Evolutionary conservation across 2,329 filamentous ascomycete genomes (phyloP), one percentile per base, ranked within the genome.

Genomic region (Xylariaceae sp.): DNA sequence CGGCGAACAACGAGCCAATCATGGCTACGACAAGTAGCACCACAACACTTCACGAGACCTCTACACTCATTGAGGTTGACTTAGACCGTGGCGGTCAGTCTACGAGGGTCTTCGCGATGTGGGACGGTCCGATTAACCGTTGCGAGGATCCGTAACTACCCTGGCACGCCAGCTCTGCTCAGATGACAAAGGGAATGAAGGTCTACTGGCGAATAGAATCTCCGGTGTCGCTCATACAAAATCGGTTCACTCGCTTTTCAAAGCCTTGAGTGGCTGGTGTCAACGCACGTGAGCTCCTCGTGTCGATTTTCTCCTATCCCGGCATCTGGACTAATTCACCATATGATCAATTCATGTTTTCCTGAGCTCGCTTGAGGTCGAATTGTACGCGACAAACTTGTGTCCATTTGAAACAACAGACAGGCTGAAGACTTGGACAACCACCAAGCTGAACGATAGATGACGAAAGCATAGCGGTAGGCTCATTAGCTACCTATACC

Each of bases 71-170:
- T 45, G 51, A 53, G 36, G 39, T 52, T 36, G 17, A 52, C 22
- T 53, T 49, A 55, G 39, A 49, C 38, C 46, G 40, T 36, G 47
- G 51, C 53, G 50, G 50, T 54, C 46, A 39, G 51, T 27, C 22
- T 27, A 27, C 7, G 22, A 39, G 39, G 39, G 42, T 57, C 44
- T 42, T 51, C 38, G 51, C 43, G 44, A 55, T 49, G 56, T 62
- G 56, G 55, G 54, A 57, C 60, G 59, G 60, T 52, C 59, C 59
- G 61, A 56, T 35, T 54, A 27, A 27, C 22, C 22, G 22, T 27
- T 45, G 18, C 31, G 44, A 49, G 38, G 49, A 42, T 54, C 43
- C 49, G 27, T 48, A n/a, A 35, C 42, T 49, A 44, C 30, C 42
- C 15, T 15, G 46, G 22, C 22, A 27, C 22, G 22, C 22, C 22